Percentiles rank a stretch among this genome's conserved stretches.
Conservation (phyloP, 768 basidiomycete genomes). For the Lactarius quietus region DNA sequence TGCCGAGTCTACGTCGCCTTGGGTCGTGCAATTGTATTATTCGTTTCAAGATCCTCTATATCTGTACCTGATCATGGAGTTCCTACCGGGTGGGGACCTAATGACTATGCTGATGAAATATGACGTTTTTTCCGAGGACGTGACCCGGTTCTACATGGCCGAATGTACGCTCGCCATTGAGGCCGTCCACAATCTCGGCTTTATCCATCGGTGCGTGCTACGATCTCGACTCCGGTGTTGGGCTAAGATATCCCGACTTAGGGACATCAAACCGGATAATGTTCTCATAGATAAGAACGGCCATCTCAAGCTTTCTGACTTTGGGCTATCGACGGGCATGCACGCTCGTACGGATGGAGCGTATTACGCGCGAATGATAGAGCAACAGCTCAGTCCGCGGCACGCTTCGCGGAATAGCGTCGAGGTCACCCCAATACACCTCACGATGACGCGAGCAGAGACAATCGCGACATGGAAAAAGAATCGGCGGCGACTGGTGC, state of each 20-base stretch:
- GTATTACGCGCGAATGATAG: slow-evolving; percentile 89
- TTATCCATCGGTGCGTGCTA: slow-evolving; percentile 83
- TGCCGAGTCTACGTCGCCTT: slow-evolving; percentile 90
- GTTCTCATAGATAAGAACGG: slow-evolving; percentile 97
- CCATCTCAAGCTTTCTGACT: slow-evolving; percentile 97
- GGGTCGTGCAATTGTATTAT: slow-evolving; percentile 97
- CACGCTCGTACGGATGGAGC: slow-evolving; percentile 95
- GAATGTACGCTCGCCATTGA: slow-evolving; percentile 97
- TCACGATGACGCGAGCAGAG: slow-evolving; percentile 92
- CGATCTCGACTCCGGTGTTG: neutral
- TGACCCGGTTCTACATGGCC: slow-evolving; percentile 98
- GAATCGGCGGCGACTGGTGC: slow-evolving; percentile 88
- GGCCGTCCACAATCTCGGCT: slow-evolving; percentile 94
- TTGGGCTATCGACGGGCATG: slow-evolving; percentile 96
- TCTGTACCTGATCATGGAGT: slow-evolving; percentile 98
- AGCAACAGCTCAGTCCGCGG: slow-evolving; percentile 45
- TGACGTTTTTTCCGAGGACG: slow-evolving; percentile 97
- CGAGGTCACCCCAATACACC: slow-evolving; percentile 93
- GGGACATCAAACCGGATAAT: slow-evolving; percentile 99
- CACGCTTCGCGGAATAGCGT: slow-evolving; percentile 83
- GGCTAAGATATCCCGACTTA: slow-evolving; percentile 33
- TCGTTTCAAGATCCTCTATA: slow-evolving; percentile 94
- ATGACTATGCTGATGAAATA: slow-evolving; percentile 99
- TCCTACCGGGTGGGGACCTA: slow-evolving; percentile 94
- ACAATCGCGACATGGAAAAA: slow-evolving; percentile 99